Evolutionary conservation across 495 filamentous ascomycete species (phyloP), one percentile per base, ranked within the genome.

Genomic region (Penicillium atrosanguineum): DNA sequence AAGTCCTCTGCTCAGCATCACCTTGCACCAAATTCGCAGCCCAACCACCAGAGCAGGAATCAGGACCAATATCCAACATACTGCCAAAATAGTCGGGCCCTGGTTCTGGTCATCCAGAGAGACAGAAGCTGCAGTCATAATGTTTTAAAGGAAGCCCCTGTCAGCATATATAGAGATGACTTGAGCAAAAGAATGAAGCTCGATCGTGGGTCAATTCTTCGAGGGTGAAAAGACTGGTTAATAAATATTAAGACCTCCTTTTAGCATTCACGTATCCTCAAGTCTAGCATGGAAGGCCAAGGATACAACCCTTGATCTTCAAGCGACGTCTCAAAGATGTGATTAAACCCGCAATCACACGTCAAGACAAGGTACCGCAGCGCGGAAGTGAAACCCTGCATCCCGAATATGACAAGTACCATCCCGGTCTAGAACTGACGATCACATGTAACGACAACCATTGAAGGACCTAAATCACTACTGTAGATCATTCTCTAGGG

Each of bases 21-120:
- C 7, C 23, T 59, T 59, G 38, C 56, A 59, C n/a, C 39, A 59
- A 6, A 59, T 12, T 42, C 56, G 56, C 7, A 55, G 14, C 4
- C 46, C 51, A 16, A 59, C 34, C 19, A 52, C 29, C 7, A 55
- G 8, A 14, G 51, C 51, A 15, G 56, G 56, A 4, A 59, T 3
- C 11, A 46, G 31, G 28, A 59, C 51, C 36, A 59, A 25, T 9
- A 59, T 40, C 56, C 56, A 59, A 12, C 46, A 46, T 1, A 52
- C 52, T 11, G 47, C 56, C 12, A 59, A 31, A 41, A 59, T 55
- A 6, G 29, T 34, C 8, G 51, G 56, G 5, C 51, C 56, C 12
- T 59, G 36, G 44, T 48, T 41, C 45, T 60, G 52, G 19, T 18
- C 47, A 9, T 44, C 52, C 18, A 31, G 7, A 31, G 28, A 8